Conservation (phyloP, 2,329 filamentous ascomycete species). For the Fusarium sp. region DNA sequence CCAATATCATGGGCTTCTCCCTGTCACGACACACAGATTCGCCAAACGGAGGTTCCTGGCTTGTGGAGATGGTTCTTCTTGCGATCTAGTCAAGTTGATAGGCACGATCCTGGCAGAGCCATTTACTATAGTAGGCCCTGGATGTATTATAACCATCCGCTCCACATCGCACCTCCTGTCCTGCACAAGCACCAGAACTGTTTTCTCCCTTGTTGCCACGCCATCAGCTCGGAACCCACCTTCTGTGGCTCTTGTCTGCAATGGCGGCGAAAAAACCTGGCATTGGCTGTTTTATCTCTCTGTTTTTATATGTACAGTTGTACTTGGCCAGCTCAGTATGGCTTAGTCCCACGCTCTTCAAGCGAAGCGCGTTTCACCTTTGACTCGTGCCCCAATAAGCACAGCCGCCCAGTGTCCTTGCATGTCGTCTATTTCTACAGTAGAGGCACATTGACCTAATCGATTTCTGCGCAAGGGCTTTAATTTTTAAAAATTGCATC, state of each 20-base stretch:
- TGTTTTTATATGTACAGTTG: constrained; percentile 19
- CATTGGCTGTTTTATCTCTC: constrained; percentile 30
- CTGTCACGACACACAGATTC: constrained; percentile 38
- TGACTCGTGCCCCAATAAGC: constrained; percentile 43
- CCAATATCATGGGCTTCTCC: constrained; percentile 39
- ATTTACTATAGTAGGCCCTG: constrained; percentile 49
- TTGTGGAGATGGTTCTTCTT: constrained; percentile 44
- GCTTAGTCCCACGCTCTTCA: constrained; percentile 41
- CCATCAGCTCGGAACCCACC: constrained; percentile 41
- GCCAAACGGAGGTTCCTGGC: constrained; percentile 44
- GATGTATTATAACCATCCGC: constrained; percentile 47
- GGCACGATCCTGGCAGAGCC: constrained; percentile 41
- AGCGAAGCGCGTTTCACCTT: constrained; percentile 47
- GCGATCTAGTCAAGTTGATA: constrained; percentile 44
- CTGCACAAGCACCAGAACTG: constrained; percentile 43
- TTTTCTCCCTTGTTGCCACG: constrained; percentile 43
- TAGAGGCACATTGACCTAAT: constrained; percentile 32
- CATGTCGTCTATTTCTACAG: constrained; percentile 36
- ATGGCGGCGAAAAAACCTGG: constrained; percentile 36
- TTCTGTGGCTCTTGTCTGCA: constrained; percentile 29
- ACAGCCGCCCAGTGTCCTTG: constrained; percentile 34
- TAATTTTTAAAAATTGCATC: constrained; percentile 42
- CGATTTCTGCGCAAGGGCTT: constrained; percentile 37
- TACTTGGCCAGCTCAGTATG: constrained; percentile 44
- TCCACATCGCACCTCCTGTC: constrained; percentile 41